Base-by-base conservation (phyloP, 1,139 yeast species). In the Saccharomyces hybrid region DNA sequence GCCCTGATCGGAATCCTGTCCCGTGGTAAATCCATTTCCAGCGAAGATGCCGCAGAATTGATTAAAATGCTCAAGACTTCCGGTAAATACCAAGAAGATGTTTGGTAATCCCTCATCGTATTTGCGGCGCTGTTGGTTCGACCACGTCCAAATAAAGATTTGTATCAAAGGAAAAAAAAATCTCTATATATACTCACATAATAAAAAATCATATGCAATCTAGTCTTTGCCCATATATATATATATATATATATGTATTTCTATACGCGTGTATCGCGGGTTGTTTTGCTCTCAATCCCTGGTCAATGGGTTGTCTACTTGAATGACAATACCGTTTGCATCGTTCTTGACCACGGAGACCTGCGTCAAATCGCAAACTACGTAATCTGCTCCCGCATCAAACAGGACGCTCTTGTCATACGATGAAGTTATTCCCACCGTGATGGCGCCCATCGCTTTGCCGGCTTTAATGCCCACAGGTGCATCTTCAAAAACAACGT, bases 11-110 rank as follows among this genome's bases (percentile, higher is more conserved):
- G 79, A 60, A 84, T 93, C 57, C 71, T 91, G 54, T 73, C 84
- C 50, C 71, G 79, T 57, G 82, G 84, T 24, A 70, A 73, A 60
- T 63, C 66, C 9, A 65, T 90, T 51, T 64, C 84, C 7, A 78
- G 78, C 55, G 86, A 80, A 51, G 83, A 82, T 63, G 97, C 96
- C 19, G 80, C 82, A 57, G 95, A 86, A 59, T 77, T 87, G 70
- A 78, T 89, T 59, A 87, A 90, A 75, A 81, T 86, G 63, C 80
- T 87, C 76, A 88, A 88, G 71, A 83, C 88, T 32, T 86, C 86
- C 66, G 93, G 93, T 69, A 82, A 87, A 72, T 91, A 89, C 72
- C 99, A 91, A 75, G 99, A 93, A 75, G 99, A 93, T 78, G 97
- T 93, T 27, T 93, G 99, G 98, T 91, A 75, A 68, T 12, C 44